Evolutionary conservation across 345 rosid species (phyloP).

Genomic region (Leavenworthia alabamica): DNA sequence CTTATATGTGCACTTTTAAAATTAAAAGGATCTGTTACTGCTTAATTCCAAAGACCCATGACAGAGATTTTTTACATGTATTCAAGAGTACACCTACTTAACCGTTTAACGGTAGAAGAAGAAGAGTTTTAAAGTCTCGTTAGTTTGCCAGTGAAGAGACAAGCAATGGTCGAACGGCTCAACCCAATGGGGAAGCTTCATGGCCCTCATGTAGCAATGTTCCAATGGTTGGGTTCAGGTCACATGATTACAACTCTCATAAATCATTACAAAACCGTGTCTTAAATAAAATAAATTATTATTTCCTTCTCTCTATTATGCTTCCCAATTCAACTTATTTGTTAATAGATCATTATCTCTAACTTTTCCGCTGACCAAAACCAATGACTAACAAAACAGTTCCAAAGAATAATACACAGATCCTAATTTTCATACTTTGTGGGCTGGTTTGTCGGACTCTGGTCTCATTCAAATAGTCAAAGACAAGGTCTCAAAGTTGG

Average conservation of each 20-base stretch:
- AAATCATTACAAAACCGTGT: not conserved
- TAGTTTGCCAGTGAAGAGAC: not conserved
- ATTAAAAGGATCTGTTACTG: no score
- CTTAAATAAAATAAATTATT: not conserved
- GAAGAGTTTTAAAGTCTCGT: not conserved
- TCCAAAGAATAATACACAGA: constrained; percentile 14
- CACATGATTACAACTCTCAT: not conserved
- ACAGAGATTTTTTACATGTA: not conserved
- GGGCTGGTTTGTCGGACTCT: constrained; percentile 20
- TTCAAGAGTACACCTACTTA: not conserved
- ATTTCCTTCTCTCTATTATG: not conserved
- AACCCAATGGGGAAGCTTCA: not conserved
- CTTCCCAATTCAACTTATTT: not conserved
- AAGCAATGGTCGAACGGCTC: not conserved
- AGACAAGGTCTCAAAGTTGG: constrained; percentile 17
- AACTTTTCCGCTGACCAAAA: constrained; percentile 2
- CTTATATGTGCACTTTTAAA: not conserved
- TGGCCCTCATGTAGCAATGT: not conserved
- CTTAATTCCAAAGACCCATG: not conserved
- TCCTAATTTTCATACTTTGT: constrained; percentile 20
- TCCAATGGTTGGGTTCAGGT: not conserved
- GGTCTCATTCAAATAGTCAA: constrained; percentile 14
- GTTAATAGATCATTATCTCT: not conserved
- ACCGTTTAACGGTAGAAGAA: not conserved
- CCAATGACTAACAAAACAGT: not conserved